Percentiles rank a stretch among this genome's conserved stretches.
phyloP scores from a whole-genome alignment of 768 basidiomycete species.

The Gloeostereum incarnatum region DNA sequence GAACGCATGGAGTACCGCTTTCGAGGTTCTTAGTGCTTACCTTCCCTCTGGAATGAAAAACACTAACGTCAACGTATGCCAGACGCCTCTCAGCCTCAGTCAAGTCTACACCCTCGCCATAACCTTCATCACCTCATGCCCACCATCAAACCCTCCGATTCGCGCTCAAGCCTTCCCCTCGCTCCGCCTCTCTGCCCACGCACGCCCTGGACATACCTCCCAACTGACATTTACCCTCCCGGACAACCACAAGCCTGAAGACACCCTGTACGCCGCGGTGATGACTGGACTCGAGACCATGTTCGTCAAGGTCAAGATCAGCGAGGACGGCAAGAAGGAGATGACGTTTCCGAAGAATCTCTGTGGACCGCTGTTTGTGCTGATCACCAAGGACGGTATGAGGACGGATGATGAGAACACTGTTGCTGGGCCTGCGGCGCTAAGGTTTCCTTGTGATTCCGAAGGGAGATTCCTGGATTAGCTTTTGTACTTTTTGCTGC shows the following conservation, averaged over 20 bases:
- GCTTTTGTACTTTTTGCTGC: no score
- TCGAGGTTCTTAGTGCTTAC: constrained; percentile 25
- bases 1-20: constrained; percentile 39
- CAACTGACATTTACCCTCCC: constrained; percentile 9
- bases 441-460: constrained; percentile 53
- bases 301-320: constrained; percentile 21
- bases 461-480: constrained; percentile 77
- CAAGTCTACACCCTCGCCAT: constrained; percentile 28
- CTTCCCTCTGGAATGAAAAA: no score
- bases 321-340: constrained; percentile 15
- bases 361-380: constrained; percentile 38
- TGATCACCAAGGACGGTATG: constrained; percentile 25
- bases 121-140: constrained; percentile 45
- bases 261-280: constrained; percentile 26
- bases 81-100: constrained; percentile 22
- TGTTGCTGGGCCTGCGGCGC: constrained; percentile 38
- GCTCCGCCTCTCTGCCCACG: constrained; percentile 24
- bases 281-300: constrained; percentile 31
- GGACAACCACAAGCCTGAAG: no score
- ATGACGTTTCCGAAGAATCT: constrained; percentile 26
- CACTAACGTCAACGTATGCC: no score
- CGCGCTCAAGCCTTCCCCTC: constrained; percentile 44
- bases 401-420: constrained; percentile 24
- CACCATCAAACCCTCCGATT: constrained; percentile 40
- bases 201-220: constrained; percentile 16